Percentiles rank a stretch among this genome's conserved stretches.
Conservation (phyloP, 2,329 filamentous ascomycete genomes). For the Talaromyces sp. region DNA sequence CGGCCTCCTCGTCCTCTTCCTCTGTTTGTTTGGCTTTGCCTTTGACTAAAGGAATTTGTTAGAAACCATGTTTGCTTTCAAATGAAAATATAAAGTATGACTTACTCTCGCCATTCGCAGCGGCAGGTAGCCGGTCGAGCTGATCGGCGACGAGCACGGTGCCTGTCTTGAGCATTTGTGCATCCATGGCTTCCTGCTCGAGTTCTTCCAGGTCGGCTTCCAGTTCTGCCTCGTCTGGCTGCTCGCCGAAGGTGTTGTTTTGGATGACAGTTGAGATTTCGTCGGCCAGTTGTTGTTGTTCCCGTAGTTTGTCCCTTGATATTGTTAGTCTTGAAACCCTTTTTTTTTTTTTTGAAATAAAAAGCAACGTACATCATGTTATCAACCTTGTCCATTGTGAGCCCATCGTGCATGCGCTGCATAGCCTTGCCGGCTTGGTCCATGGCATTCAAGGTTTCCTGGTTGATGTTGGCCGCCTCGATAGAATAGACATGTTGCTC, state of each 20-base stretch:
- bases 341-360: neutral
- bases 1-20: constrained; percentile 94
- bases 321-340: neutral
- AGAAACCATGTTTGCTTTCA: no score
- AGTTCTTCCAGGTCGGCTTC: constrained; percentile 78
- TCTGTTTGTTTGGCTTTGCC: constrained; percentile 48
- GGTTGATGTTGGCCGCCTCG: constrained; percentile 97
- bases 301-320: constrained; percentile 75
- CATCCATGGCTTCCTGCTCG: constrained; percentile 88
- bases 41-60: constrained; percentile 28
- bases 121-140: constrained; percentile 69
- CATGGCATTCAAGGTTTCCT: constrained; percentile 92
- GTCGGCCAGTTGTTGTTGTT: constrained; percentile 88
- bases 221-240: constrained; percentile 78
- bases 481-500: constrained; percentile 96
- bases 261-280: constrained; percentile 87
- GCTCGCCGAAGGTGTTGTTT: constrained; percentile 59
- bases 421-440: constrained; percentile 84
- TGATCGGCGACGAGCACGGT: constrained; percentile 74
- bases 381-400: constrained; percentile 93
- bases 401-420: constrained; percentile 83
- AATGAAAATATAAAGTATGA: no score
- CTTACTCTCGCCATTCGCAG: constrained; percentile 69
- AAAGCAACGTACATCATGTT: constrained; percentile 71
- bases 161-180: constrained; percentile 87